Base-by-base conservation (phyloP, 2,329 filamentous ascomycete species). In the Diaporthe helianthi region DNA sequence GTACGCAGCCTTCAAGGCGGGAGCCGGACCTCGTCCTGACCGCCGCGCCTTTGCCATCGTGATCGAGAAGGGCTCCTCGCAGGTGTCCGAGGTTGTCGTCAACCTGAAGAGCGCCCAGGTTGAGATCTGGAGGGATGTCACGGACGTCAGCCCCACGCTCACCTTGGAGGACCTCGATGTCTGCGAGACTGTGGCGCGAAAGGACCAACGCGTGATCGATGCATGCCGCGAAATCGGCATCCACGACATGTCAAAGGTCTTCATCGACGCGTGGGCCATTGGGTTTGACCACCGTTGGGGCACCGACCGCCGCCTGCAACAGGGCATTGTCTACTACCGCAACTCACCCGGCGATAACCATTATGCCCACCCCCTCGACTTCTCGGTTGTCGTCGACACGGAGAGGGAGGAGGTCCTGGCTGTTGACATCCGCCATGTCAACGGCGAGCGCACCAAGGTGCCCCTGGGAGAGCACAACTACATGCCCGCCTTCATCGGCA, bases 231-330 rank as follows among this genome's bases (percentile, higher is more conserved):
- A 94, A 1, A 93, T 98, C 71, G 88, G 93, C 17, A 86, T 85
- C 68, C 86, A 92, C 73, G 92, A 97, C 71, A 97, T 98, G 94
- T 84, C 96, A 83, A 97, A 97, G 81, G 93, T 98, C 61, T 97
- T 97, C 83, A 97, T 94, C 80, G 94, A 98, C 78, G 93, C 93
- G 10, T 98, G 94, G 94, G 97, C 94, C 1, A 97, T 98, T 79
- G 94, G 94, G 60, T 97, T 94, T 77, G 94, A 98, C 75, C 93
- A 97, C 82, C 90, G 94, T 52, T 96, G 94, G 76, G 94, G 94
- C 72, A 95, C 82, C 78, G 84, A 84, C 46, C 85, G 93, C 49
- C 90, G 94, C 67, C 87, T 97, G 6, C 94, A 98, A 81, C 94
- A 98, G 81, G 94, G 93, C 2, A 84, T 98, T 66, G 97, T 97